Evolutionary conservation across 192 early-diverging fungal genomes (phyloP), one percentile per base, ranked within the genome.

Genomic region (Backusella tarrabulga): DNA sequence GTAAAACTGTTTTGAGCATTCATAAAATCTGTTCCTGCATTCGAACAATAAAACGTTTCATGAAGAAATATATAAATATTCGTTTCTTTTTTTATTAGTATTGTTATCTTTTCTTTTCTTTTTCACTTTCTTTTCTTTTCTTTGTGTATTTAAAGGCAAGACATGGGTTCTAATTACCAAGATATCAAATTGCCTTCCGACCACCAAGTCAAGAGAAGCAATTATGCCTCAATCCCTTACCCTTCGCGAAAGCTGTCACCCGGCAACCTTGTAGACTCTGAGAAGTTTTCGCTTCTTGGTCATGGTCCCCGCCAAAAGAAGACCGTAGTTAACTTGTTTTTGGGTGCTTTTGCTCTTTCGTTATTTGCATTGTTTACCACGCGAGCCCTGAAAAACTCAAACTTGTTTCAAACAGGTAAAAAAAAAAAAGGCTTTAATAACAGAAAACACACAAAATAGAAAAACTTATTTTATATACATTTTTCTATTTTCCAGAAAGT

Each of bases 371-470:
- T 69, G 21, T 69, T 69, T 69, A 35, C 34, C 35, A 69, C 68
- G 32, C 34, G 68, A 36, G 1, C 35, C 36, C 36, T 69, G 15
- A 21, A n/a, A 69, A 38, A 34, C 34, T 69, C 34, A 34, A 36
- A 69, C 34, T 38, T 69, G 68, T 69, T 69, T 69, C 68, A 69
- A 38, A 36, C 68, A 56, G 54, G 54, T 38, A 21, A 17, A 19
- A 36, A 68, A 34, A 11, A 34, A 14, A 63, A 6, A 52, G 6
- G 6, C 23, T 54, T 56, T 21, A 9, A 9, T 56, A 21, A 21
- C 21, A 60, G 19, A 60, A 60, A n/a, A 50, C 3, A 44, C 0
- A 19, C 4, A 50, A 44, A 44, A 17, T 0, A 12, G 15, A 15
- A 3, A 9, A 56, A 63, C 56, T 12, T 26, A 12, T 32, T 54